These are phyloP conservation scores for Corymbia maculata DNA, from an alignment of 345 rosid species.

Conservation along the genomic window DNA sequence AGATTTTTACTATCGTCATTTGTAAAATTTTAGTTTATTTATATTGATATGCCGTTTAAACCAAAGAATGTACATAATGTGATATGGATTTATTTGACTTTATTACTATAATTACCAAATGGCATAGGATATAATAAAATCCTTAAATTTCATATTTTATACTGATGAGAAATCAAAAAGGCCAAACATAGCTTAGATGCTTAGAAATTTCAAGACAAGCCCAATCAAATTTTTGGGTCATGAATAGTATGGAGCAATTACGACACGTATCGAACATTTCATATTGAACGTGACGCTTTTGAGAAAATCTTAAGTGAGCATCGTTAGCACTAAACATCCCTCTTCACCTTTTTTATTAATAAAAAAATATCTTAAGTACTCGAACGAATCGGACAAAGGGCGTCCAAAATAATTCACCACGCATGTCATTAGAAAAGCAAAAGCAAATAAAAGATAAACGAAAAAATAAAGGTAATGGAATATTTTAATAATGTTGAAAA, in stretches of 20 bases:
- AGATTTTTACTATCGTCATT: too few species aligned
- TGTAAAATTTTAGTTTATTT: too few species aligned
- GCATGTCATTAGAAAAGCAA: neutral
- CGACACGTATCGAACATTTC: neutral
- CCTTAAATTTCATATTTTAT: too few species aligned
- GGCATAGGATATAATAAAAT: too few species aligned
- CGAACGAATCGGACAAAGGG: neutral
- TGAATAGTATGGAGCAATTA: neutral
- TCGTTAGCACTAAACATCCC: neutral
- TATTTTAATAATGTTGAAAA: neutral
- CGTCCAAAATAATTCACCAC: neutral
- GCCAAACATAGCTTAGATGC: neutral
- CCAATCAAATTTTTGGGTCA: neutral
- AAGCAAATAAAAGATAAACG: neutral
- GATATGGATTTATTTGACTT: too few species aligned
- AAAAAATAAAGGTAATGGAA: neutral
- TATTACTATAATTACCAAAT: too few species aligned
- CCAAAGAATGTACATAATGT: too few species aligned
- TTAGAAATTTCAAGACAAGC: neutral
- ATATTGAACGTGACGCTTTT: accelerated
- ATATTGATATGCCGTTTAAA: too few species aligned
- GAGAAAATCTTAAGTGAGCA: neutral
- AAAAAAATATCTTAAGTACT: too few species aligned
- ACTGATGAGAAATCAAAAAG: too few species aligned
- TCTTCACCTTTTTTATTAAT: neutral